Evolutionary conservation across 176 grass and related monocot species (phyloP).

Genomic region (Poa pratensis): DNA sequence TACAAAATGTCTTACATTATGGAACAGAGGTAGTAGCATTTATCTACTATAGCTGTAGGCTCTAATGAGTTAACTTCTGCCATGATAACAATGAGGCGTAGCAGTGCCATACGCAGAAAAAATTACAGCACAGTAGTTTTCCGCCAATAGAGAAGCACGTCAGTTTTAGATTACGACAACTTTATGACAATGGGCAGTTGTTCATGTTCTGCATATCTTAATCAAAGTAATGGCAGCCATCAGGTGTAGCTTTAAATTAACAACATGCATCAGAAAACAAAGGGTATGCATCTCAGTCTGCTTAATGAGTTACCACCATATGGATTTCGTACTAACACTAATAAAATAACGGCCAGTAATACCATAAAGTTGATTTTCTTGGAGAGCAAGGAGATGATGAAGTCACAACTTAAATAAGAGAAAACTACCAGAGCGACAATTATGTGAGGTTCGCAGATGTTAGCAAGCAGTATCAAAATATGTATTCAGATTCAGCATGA

Average conservation of each 20-base stretch:
- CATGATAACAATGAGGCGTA: conserved; percentile 2
- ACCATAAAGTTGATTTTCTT: not conserved
- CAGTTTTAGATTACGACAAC: not conserved
- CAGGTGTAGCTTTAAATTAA: not conserved
- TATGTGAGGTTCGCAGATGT: not conserved
- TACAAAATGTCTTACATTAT: no score
- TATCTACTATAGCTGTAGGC: not conserved
- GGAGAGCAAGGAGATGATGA: not conserved
- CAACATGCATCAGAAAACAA: not conserved
- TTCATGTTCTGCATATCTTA: not conserved
- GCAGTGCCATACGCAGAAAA: not conserved
- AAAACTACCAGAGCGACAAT: not conserved
- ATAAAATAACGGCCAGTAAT: not conserved
- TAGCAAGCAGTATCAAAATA: not conserved
- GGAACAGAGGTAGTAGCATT: not conserved
- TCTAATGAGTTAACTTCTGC: conserved; percentile 20
- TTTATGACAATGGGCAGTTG: not conserved
- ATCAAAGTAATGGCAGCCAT: not conserved
- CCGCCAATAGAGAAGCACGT: not conserved
- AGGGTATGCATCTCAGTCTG: conserved; percentile 7
- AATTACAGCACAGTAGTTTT: not conserved
- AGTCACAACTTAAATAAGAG: not conserved
- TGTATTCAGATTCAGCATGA: not conserved
- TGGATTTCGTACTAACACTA: not conserved
- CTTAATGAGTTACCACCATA: not conserved